A percentile compares a stretch with the other conserved stretches of the same genome.
Evolutionary conservation across 1,139 yeast species (phyloP).

Genomic region (Sugiyamaella paludigena): DNA sequence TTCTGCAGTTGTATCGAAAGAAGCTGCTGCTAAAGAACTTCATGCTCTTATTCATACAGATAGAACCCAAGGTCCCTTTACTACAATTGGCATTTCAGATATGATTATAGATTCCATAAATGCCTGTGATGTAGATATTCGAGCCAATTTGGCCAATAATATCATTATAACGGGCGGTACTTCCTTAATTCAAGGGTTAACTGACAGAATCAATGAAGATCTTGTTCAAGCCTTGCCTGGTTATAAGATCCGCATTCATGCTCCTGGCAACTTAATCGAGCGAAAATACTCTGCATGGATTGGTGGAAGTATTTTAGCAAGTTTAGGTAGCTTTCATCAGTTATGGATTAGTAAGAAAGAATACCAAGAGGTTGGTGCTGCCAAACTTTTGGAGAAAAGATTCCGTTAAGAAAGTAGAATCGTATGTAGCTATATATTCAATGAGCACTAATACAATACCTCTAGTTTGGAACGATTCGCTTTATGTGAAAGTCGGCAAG

Average conservation of each 20-base stretch:
- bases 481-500: too few species aligned
- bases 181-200: constrained; percentile 81
- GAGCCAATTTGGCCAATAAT: constrained; percentile 89
- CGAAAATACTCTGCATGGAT: constrained; percentile 89
- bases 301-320: constrained; percentile 90
- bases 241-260: constrained; percentile 82
- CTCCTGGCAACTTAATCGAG: constrained; percentile 82
- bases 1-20: background rate
- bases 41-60: constrained; percentile 25
- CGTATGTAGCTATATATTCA: background rate
- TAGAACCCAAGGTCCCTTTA: constrained; percentile 23
- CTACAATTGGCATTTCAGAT: constrained; percentile 58
- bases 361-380: constrained; percentile 88
- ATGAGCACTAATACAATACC: too few species aligned
- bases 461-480: too few species aligned
- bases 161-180: constrained; percentile 90
- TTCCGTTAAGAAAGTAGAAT: constrained; percentile 32
- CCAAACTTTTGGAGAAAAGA: constrained; percentile 50
- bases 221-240: constrained; percentile 77
- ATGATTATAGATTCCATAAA: constrained; percentile 65
- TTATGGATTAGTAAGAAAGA: constrained; percentile 93
- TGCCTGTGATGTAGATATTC: constrained; percentile 77
- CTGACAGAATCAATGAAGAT: constrained; percentile 77
- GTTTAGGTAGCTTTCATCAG: constrained; percentile 95
- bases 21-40: constrained; percentile 18